phyloP scores from a whole-genome alignment of 2,329 filamentous ascomycete species.

The Gnomoniopsis sp. region DNA sequence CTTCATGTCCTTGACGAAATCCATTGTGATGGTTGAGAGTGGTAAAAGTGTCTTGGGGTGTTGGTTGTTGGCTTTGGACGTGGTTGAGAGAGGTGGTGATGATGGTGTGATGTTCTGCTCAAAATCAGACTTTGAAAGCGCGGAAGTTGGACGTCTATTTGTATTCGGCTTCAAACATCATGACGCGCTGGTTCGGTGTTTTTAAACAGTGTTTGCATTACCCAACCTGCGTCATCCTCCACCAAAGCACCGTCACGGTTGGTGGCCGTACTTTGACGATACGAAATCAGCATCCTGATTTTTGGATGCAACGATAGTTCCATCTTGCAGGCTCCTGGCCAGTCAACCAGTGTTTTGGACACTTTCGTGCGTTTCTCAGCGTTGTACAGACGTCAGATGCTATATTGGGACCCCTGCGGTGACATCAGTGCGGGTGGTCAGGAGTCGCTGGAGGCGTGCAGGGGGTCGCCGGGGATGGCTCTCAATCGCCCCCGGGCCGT shows the following conservation, averaged over 20 bases:
- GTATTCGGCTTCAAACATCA: not conserved
- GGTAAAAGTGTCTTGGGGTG: not conserved
- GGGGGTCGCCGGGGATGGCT: too few species aligned
- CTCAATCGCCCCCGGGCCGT: too few species aligned
- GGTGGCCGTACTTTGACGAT: not conserved
- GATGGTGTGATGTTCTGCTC: not conserved
- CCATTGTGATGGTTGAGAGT: not conserved
- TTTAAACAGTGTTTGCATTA: not conserved
- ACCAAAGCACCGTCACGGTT: not conserved
- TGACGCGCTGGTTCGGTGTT: not conserved
- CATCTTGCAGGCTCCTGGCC: too few species aligned
- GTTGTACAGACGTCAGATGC: too few species aligned
- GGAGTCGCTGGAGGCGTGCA: too few species aligned
- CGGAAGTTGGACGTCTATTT: not conserved
- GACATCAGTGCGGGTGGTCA: too few species aligned
- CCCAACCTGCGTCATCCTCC: not conserved
- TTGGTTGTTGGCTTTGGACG: not conserved
- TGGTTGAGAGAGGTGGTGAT: not conserved
- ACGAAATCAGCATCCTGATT: not conserved
- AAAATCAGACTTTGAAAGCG: not conserved
- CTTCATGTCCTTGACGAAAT: slow-evolving; percentile 14
- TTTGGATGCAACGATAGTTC: too few species aligned
- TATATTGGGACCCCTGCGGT: too few species aligned
- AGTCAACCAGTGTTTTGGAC: too few species aligned
- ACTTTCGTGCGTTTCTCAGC: too few species aligned